These are phyloP conservation scores for Eremochloa ophiuroides DNA, from an alignment of 176 grass and related monocot genomes.

Conservation along the genomic window DNA sequence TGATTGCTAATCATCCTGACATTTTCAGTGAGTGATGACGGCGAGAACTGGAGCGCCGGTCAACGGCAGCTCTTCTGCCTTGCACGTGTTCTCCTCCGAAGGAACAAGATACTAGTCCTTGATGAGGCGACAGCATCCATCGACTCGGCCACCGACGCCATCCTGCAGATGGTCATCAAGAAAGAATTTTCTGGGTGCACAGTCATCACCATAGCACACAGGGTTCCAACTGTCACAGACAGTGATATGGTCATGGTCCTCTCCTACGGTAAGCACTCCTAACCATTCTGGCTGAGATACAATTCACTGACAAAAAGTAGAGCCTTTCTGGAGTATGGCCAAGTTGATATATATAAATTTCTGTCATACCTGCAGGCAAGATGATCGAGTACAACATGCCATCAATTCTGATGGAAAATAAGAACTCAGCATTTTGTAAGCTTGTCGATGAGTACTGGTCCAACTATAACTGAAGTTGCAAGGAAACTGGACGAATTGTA, in stretches of 20 bases:
- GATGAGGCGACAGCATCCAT: slow-evolving; percentile 90
- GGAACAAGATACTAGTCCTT: slow-evolving; percentile 71
- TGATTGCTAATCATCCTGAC: background rate
- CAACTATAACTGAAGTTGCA: slow-evolving; percentile 39
- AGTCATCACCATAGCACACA: slow-evolving; percentile 81
- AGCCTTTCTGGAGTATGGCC: background rate
- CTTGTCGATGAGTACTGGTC: slow-evolving; percentile 89
- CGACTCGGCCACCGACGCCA: slow-evolving; percentile 63
- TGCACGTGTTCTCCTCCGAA: slow-evolving; percentile 50
- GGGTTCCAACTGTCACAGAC: slow-evolving; percentile 75
- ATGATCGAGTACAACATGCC: slow-evolving; percentile 68
- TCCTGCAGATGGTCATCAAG: slow-evolving; percentile 66
- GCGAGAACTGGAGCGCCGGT: slow-evolving; percentile 83
- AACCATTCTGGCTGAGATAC: background rate
- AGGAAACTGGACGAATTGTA: background rate
- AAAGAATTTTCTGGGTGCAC: slow-evolving; percentile 69
- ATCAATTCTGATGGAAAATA: slow-evolving; percentile 59
- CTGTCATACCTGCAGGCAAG: slow-evolving; percentile 50
- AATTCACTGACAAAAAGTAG: background rate
- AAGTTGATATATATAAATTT: background rate
- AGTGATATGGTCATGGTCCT: slow-evolving; percentile 87
- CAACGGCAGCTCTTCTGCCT: slow-evolving; percentile 89
- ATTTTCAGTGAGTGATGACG: slow-evolving; percentile 67
- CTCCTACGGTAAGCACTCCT: slow-evolving; percentile 56
- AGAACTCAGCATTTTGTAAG: slow-evolving; percentile 69